Percentiles rank a stretch among this genome's conserved stretches.
These are phyloP conservation scores for Melaleuca alternifolia DNA, from an alignment of 345 rosid species.

Conservation along the genomic window DNA sequence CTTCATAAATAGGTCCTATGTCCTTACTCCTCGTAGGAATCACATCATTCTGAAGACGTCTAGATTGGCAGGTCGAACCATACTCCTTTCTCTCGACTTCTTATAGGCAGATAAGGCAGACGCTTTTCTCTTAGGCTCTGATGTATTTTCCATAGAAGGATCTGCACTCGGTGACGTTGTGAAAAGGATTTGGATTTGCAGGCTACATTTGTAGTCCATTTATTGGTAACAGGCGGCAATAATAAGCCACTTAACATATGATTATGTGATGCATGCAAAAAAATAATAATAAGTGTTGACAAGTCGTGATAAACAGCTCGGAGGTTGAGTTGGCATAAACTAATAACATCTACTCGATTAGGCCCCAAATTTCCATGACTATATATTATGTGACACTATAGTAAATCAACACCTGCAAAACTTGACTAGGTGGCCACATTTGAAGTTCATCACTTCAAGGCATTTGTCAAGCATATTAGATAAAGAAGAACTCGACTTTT, in stretches of 20 bases:
- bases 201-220: background rate
- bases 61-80: conserved; percentile 20
- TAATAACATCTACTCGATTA: background rate
- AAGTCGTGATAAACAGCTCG: background rate
- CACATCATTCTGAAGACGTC: conserved; percentile 15
- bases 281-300: background rate
- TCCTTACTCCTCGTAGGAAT: background rate
- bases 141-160: background rate
- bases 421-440: background rate
- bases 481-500: background rate
- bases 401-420: background rate
- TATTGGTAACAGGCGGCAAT: background rate
- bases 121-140: background rate
- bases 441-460: background rate
- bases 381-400: background rate
- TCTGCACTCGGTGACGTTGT: background rate
- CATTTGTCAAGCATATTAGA: background rate
- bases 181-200: conserved; percentile 1
- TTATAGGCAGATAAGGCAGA: background rate
- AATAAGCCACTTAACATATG: background rate
- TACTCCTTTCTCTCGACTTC: background rate
- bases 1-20: conserved; percentile 13
- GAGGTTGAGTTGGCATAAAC: background rate
- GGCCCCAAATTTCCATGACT: background rate
- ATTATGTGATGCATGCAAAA: background rate